phyloP scores from a whole-genome alignment of 345 rosid species.

The Theobroma cacao region DNA sequence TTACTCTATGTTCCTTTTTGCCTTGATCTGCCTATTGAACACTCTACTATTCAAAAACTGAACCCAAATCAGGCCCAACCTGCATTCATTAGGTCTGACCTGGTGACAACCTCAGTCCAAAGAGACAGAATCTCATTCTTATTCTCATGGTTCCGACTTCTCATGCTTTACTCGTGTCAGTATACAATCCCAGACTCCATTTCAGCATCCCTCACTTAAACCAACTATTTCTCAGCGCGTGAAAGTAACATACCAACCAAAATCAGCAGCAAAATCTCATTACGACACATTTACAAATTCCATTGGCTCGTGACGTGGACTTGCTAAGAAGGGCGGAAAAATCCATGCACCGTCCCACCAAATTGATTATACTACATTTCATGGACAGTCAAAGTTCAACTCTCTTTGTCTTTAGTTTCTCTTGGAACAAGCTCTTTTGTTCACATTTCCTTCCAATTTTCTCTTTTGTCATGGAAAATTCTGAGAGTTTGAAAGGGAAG shows the following conservation, averaged over 20 bases:
- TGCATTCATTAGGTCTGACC: neutral
- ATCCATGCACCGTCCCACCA: neutral
- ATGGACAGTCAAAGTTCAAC: neutral
- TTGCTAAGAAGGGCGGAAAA: too few relatives aligned
- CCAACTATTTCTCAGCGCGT: neutral
- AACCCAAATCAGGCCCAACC: neutral
- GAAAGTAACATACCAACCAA: too few relatives aligned
- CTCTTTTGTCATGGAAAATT: conserved; percentile 4
- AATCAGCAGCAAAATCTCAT: too few relatives aligned
- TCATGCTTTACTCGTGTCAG: neutral
- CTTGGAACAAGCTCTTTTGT: neutral
- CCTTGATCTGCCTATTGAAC: too few relatives aligned
- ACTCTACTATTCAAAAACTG: neutral
- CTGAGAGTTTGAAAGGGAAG: neutral
- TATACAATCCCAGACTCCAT: neutral
- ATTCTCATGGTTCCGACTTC: neutral
- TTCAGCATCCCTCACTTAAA: neutral
- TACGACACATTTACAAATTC: neutral
- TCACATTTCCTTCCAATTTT: too few relatives aligned
- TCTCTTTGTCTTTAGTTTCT: neutral
- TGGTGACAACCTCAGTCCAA: neutral
- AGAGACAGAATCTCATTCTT: neutral
- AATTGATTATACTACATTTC: neutral
- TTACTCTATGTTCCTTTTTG: too few relatives aligned
- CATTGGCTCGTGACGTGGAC: conserved; percentile 8